Evolutionary conservation across 352 stramenopile genomes (phyloP), one percentile per base, ranked within the genome.

Genomic region (Phytophthora brassicae): DNA sequence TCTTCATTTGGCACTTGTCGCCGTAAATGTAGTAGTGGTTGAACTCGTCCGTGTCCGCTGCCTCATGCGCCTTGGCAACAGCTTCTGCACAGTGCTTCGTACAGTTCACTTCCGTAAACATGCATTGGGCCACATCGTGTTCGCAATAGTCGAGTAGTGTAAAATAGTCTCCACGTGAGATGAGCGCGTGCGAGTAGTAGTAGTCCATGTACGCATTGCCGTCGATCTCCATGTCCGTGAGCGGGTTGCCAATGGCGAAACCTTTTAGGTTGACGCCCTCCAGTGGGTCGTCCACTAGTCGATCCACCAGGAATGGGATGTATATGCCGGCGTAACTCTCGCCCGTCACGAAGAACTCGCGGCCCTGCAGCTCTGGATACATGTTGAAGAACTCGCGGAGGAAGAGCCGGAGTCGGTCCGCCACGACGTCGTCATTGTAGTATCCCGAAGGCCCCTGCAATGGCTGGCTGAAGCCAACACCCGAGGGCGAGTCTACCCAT

Each of bases 321-420:
- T 97, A 96, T 54, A 95, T 81, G 12, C 89, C 89, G 26, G 81
- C 89, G 68, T 96, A 96, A 48, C 78, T 94, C 77, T 97, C 90
- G 12, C 84, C 86, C 4, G 77, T 93, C 52, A 97, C 77, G 75
- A 88, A 96, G 29, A 97, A 88, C 11, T 86, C 74, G n/a, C 79
- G 79, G 44, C 52, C 51, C 23, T 81, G 62, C 11, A 93, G 73
- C 45, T 89, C 72, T 17, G 82, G 76, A 64, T 96, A 97, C 56
- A 73, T 73, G 63, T 19, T 33, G n/a, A 97, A 75, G 71, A 96
- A 97, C 42, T 70, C 64, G 17, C 68, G 58, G 11, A 97, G 47
- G 61, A 96, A 84, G 52, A 84, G 49, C 38, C 81, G 72, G 17
- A 83, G 61, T 6, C 72, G 72, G 36, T 80, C 79, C 12, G 79